Evolutionary conservation across 495 filamentous ascomycete species (phyloP).

Genomic region (Penicillium alfredii): DNA sequence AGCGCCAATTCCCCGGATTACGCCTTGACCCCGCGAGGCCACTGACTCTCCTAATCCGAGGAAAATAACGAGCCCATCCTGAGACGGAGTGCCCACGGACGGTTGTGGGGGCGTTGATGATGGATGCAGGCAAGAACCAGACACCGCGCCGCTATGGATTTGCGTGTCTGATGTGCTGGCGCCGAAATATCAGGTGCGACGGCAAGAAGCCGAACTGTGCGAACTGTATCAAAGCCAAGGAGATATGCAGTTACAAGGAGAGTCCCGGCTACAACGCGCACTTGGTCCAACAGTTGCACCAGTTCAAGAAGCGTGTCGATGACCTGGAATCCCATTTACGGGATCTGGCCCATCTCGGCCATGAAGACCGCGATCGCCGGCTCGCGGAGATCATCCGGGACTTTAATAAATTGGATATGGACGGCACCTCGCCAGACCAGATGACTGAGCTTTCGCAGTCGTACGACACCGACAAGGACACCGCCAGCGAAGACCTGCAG

Average conservation of each 20-base stretch:
- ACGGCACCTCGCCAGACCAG: background rate
- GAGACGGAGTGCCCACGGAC: background rate
- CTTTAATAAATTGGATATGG: background rate
- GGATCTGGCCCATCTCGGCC: slow-evolving; percentile 4
- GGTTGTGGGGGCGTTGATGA: background rate
- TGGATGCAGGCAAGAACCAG: background rate
- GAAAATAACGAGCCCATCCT: too few species aligned
- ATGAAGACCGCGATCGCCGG: slow-evolving; percentile 3
- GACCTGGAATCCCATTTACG: slow-evolving; percentile 5
- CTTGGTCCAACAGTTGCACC: slow-evolving; percentile 2
- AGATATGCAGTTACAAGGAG: slow-evolving; percentile 11
- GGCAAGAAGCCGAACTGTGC: slow-evolving; percentile 13
- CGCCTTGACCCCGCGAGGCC: slow-evolving; percentile 3
- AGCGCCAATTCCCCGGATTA: slow-evolving; percentile 8
- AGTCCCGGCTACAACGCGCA: slow-evolving; percentile 8
- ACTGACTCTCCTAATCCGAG: too few species aligned
- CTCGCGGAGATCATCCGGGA: slow-evolving; percentile 6
- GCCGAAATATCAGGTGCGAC: slow-evolving; percentile 13
- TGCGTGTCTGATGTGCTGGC: slow-evolving; percentile 10
- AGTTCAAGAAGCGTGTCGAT: slow-evolving; percentile 6
- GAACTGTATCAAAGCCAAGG: slow-evolving; percentile 13
- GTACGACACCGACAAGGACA: slow-evolving; percentile 2
- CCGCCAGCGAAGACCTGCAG: background rate
- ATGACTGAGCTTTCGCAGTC: slow-evolving; percentile 3
- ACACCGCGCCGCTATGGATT: slow-evolving; percentile 11